These are phyloP conservation scores for Arbutus unedo DNA, from an alignment of 148 eudicot genomes.

Conservation along the genomic window DNA sequence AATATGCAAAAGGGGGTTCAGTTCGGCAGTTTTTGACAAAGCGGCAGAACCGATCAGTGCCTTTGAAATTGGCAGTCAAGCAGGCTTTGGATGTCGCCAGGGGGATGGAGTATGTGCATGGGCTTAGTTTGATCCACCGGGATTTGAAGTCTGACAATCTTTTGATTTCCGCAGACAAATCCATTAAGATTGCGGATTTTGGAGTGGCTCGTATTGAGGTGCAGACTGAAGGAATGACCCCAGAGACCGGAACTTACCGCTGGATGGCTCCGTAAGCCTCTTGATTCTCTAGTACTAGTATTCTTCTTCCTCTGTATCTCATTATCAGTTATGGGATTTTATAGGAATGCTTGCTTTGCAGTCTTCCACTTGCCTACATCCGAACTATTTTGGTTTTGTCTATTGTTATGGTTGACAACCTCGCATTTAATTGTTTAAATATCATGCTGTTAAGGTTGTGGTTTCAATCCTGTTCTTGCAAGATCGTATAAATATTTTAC, in stretches of 20 bases:
- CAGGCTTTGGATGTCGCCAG: slow-evolving; percentile 98
- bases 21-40: slow-evolving; percentile 82
- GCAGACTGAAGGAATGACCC: slow-evolving; percentile 99
- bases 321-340: not conserved
- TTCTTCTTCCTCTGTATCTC: not conserved
- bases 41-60: slow-evolving; percentile 82
- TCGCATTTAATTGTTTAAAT: not conserved
- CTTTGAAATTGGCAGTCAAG: slow-evolving; percentile 86
- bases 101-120: slow-evolving; percentile 98
- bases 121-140: slow-evolving; percentile 74
- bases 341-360: not conserved
- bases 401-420: not conserved
- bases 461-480: not conserved
- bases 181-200: slow-evolving; percentile 97
- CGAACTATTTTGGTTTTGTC: not conserved
- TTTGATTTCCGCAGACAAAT: slow-evolving; percentile 77
- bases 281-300: not conserved
- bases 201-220: slow-evolving; percentile 99
- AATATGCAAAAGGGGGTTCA: slow-evolving; percentile 97
- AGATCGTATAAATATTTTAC: not conserved
- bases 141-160: slow-evolving; percentile 95
- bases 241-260: slow-evolving; percentile 98
- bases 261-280: slow-evolving; percentile 99
- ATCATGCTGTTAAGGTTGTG: not conserved
- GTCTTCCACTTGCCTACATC: not conserved